These are phyloP conservation scores for Rhododendron ferrugineum DNA, from an alignment of 148 eudicot genomes.

Conservation along the genomic window DNA sequence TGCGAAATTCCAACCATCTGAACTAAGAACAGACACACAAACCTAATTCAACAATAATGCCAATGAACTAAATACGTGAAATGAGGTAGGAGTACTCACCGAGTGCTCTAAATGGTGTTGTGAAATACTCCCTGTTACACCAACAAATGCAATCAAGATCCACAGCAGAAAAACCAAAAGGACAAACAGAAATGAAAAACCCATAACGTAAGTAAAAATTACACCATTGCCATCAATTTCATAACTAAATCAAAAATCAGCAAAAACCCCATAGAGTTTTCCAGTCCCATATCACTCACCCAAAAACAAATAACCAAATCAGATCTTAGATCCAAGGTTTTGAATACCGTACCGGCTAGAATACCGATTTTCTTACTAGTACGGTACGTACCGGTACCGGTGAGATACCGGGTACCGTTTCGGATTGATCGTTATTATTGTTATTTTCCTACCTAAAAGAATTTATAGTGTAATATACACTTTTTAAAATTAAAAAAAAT, in stretches of 20 bases:
- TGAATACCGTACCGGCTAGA: too few species aligned
- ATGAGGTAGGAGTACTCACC: slow-evolving; percentile 27
- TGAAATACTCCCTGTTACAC: slow-evolving; percentile 40
- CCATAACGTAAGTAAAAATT: not conserved
- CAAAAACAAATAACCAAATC: not conserved
- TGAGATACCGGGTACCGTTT: too few species aligned
- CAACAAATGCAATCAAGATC: not conserved
- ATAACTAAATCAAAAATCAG: not conserved
- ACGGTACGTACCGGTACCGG: too few species aligned
- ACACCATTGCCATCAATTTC: not conserved
- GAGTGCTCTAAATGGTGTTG: slow-evolving; percentile 35
- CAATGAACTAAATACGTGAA: not conserved
- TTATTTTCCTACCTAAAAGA: too few species aligned
- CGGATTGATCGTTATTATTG: too few species aligned
- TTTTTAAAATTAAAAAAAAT: too few species aligned
- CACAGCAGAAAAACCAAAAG: not conserved
- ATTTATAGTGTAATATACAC: too few species aligned
- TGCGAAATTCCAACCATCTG: not conserved
- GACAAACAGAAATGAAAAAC: not conserved
- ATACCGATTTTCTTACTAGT: too few species aligned
- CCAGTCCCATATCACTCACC: not conserved
- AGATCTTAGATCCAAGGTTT: not conserved
- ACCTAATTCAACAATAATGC: not conserved
- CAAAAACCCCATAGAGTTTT: not conserved
- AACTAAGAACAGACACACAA: not conserved